Conservation (phyloP, 2,329 filamentous ascomycete genomes). For the Ceratocystis albifundus region DNA sequence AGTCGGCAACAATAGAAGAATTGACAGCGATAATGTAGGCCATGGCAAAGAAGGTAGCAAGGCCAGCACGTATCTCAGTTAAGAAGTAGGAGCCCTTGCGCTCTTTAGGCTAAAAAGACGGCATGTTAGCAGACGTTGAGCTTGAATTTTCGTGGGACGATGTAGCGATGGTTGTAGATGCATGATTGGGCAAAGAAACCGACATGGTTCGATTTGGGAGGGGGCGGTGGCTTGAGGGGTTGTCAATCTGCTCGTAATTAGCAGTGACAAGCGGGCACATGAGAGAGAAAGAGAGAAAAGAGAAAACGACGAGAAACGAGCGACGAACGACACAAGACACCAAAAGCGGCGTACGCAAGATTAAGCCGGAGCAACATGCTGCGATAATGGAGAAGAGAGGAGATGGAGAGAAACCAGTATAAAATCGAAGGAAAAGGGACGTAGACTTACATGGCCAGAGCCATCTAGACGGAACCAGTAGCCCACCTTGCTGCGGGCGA, state of each 20-base stretch:
- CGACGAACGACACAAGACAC: neutral
- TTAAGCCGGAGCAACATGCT: neutral
- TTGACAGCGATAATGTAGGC: slow-evolving; percentile 46
- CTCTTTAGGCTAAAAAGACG: slow-evolving; percentile 45
- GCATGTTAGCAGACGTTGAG: neutral
- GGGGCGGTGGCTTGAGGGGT: neutral
- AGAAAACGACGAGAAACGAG: slow-evolving; percentile 1
- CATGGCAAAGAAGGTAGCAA: slow-evolving; percentile 66
- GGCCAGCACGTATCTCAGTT: slow-evolving; percentile 71
- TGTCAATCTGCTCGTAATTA: neutral
- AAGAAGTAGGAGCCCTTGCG: slow-evolving; percentile 67
- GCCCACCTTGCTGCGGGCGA: slow-evolving; percentile 56
- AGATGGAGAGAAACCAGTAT: neutral
- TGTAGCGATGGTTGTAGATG: neutral
- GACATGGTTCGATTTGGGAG: neutral
- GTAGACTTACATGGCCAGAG: slow-evolving; percentile 60
- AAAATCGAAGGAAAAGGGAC: neutral
- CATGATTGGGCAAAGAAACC: neutral
- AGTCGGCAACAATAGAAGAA: slow-evolving; percentile 46
- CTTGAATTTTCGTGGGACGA: neutral
- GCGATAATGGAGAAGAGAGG: neutral
- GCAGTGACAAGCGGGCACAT: neutral
- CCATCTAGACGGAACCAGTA: slow-evolving; percentile 70
- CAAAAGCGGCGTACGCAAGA: neutral
- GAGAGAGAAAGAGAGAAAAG: slow-evolving; percentile 6